These are phyloP conservation scores for Lipomyces spencermartinsiae DNA, from an alignment of 805 yeast genomes.

Conservation along the genomic window DNA sequence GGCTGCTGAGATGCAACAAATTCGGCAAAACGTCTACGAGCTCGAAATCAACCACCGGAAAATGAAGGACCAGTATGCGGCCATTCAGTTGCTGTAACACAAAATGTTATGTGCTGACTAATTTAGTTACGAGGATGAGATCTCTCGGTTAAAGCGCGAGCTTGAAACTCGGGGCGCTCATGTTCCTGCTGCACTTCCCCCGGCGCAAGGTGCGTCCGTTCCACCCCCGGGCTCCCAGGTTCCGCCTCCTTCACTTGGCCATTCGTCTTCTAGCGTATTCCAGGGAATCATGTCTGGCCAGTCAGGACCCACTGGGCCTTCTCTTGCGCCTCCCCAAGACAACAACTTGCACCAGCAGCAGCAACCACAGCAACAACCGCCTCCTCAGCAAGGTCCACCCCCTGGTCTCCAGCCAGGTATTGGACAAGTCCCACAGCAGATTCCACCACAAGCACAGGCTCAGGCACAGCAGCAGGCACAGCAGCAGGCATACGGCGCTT, in stretches of 20 bases:
- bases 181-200: constrained; percentile 52
- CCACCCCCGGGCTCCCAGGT: constrained; percentile 17
- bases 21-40: constrained; percentile 91
- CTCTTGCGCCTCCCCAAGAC: constrained; percentile 42
- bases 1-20: constrained; percentile 89
- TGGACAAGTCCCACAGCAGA: constrained; percentile 29
- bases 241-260: constrained; percentile 43
- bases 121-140: constrained; percentile 80
- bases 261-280: constrained; percentile 43
- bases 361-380: constrained; percentile 41
- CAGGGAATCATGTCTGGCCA: constrained; percentile 47
- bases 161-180: constrained; percentile 80
- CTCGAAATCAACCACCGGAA: constrained; percentile 92
- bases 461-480: constrained; percentile 41
- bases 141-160: constrained; percentile 81
- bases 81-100: no score
- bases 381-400: constrained; percentile 32
- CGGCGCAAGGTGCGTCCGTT: constrained; percentile 44
- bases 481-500: constrained; percentile 38
- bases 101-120: constrained; percentile 6
- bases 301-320: constrained; percentile 39
- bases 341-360: constrained; percentile 41
- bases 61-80: constrained; percentile 75
- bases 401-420: constrained; percentile 22
- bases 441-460: constrained; percentile 26